Conservation (phyloP, 495 filamentous ascomycete genomes). For the Lepraria neglecta region DNA sequence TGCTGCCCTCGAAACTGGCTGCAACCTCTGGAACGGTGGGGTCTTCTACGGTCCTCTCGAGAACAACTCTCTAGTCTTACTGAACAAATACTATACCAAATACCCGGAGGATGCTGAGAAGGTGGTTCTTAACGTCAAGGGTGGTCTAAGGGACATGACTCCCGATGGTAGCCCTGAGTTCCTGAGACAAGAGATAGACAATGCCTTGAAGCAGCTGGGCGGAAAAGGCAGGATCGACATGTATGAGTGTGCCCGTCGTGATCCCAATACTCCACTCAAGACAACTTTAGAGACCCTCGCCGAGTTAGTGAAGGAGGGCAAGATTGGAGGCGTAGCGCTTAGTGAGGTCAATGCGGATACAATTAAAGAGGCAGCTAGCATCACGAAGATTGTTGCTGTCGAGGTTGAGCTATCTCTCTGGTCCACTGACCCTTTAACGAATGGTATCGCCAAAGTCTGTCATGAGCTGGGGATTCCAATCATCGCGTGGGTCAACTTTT, state of each 20-base stretch:
- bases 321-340: constrained; percentile 66
- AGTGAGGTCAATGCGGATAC: constrained; percentile 67
- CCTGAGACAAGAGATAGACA: constrained; percentile 61
- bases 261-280: constrained; percentile 54
- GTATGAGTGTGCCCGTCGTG: constrained; percentile 69
- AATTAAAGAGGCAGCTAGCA: constrained; percentile 63
- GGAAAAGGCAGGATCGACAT: constrained; percentile 69
- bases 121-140: constrained; percentile 55
- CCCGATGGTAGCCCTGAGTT: constrained; percentile 56
- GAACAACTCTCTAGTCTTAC: constrained; percentile 54
- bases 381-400: constrained; percentile 62
- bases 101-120: constrained; percentile 54
- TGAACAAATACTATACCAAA: constrained; percentile 52
- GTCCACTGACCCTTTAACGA: constrained; percentile 57
- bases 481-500: too few species aligned
- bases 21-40: constrained; percentile 73
- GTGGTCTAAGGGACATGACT: constrained; percentile 31
- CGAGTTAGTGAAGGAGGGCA: constrained; percentile 64
- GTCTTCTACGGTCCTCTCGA: constrained; percentile 70
- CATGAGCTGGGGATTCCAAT: constrained; percentile 64
- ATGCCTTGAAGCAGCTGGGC: constrained; percentile 48
- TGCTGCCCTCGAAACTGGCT: constrained; percentile 54
- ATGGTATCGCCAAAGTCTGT: constrained; percentile 66
- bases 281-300: constrained; percentile 46
- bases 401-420: constrained; percentile 76